Base-by-base conservation (phyloP, 768 basidiomycete species). In the Mycena alexandri region DNA sequence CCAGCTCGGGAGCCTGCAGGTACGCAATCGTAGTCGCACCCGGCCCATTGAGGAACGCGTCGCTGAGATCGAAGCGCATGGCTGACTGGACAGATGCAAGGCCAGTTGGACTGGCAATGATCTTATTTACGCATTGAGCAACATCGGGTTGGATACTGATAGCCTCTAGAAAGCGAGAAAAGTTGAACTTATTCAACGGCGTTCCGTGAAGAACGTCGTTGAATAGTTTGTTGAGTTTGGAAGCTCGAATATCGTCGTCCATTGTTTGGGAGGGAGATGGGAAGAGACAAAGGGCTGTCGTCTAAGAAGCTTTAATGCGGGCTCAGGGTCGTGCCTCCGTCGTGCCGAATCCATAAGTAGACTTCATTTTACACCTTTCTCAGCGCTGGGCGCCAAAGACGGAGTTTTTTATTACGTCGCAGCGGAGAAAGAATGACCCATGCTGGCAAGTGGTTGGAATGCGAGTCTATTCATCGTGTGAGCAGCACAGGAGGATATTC, bases 131-230 rank as follows among this genome's bases (percentile, higher is more conserved):
- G 66, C 84, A 84, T 0, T 68, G 21, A 3, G 76, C 74, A 13
- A 75, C 78, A 25, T 85, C 81, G 7, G 74, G 67, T 61, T 85
- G 83, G 5, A 57, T 54, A 62, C 73, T 77, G 21, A 86, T 74
- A 19, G 80, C 83, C 65, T 86, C 79, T 8, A 86, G 72, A 59
- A 85, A 86, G 33, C 75, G 77, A 12, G 33, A 57, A 14, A 56
- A 42, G 24, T 78, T 79, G 17, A 67, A 57, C 24, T 71, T 70
- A 21, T 25, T 70, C 8, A 74, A 22, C 1, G 38, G 33, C 11
- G 55, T 54, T 21, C 71, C 71, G 56, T 70, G 62, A 13, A 69
- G 51, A 14, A 72, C 56, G 8, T 64, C 54, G 50, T 68, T 67
- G 21, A 74, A 65, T 4, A 64, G 47, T 36, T 70, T 74, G 55